These are phyloP conservation scores for Allodekkera sacchari DNA, from an alignment of 805 yeast species.

Conservation along the genomic window DNA sequence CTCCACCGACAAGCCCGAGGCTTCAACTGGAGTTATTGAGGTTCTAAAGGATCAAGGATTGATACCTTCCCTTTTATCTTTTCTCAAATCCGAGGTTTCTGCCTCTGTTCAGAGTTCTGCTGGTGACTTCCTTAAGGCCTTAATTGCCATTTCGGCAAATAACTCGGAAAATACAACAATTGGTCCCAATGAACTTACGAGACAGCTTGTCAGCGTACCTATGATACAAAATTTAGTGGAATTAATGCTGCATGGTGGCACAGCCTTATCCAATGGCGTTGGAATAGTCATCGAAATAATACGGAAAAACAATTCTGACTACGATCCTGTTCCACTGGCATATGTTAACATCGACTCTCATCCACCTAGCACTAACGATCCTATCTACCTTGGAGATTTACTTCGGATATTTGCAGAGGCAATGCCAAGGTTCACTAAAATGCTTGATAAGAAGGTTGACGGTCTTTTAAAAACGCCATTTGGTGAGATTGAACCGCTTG, in stretches of 20 bases:
- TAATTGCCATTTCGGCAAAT: conserved; percentile 89
- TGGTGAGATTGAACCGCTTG: conserved; percentile 65
- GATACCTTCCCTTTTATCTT: conserved; percentile 63
- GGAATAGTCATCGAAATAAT: conserved; percentile 91
- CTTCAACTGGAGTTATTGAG: conserved; percentile 81
- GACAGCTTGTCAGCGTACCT: conserved; percentile 76
- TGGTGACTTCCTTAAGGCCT: conserved; percentile 90
- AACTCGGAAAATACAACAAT: conserved; percentile 84
- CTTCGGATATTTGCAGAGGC: conserved; percentile 69
- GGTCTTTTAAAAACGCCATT: conserved; percentile 51
- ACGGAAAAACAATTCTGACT: conserved; percentile 92
- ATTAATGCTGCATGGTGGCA: conserved; percentile 75
- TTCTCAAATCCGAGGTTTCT: conserved; percentile 57
- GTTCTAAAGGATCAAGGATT: conserved; percentile 63
- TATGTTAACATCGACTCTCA: conserved; percentile 77
- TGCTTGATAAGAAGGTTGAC: conserved; percentile 37
- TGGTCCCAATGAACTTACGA: conserved; percentile 91
- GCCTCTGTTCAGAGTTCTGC: conserved; percentile 85
- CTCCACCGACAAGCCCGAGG: conserved; percentile 86
- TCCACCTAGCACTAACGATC: conserved; percentile 90
- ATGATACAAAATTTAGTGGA: conserved; percentile 60
- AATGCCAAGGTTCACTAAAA: conserved; percentile 58
- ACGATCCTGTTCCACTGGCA: conserved; percentile 81
- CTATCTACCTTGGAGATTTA: conserved; percentile 83
- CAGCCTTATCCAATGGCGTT: conserved; percentile 88